Evolutionary conservation across 306 rosid genomes (phyloP), one percentile per base, ranked within the genome.

Genomic region (Hippophae gyantsensis): DNA sequence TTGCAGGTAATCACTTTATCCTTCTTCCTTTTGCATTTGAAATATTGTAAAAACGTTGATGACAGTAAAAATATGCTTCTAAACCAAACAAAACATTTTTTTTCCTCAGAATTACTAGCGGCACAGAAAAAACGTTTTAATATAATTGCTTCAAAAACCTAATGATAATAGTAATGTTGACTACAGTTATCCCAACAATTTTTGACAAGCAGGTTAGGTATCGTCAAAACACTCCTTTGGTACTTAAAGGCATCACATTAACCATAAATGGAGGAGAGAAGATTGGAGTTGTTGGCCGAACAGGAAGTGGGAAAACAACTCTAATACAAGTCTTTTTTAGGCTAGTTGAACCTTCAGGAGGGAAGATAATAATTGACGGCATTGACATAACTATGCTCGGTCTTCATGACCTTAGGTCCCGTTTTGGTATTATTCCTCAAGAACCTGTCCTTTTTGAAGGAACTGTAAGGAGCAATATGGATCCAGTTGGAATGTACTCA

Each of bases 371-470:
- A 56, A 80, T 92, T 7, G 99, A 92, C 10, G 93, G 78, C 72
- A 77, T 92, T 13, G 99, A 92, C 74, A 88, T 78, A 54, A 52
- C 77, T 8, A 59, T 43, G 12, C 63, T 92, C 25, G 99, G 99
- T 7, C 99, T 92, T 76, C 99, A 92, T 57, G 95, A 92, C 66
- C 85, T 92, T 18, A 72, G 98, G 68, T 87, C 98, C 52, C 82
- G 99, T 7, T 88, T 92, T 4, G 93, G 99, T 32, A 92, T 88
- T 74, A 92, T 92, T 67, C 99, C 99, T 61, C 99, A 92, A 71
- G 99, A 92, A 57, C 99, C 99, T 63, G 95, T 92, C 14, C 99
- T 92, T 69, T 92, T 92, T 27, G 96, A 92, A 76, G 99, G 99
- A 56, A 92, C 99, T 0, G 88, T 92, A 6, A 74, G 96, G 70